These are phyloP conservation scores for Saturnispora besseyi DNA, from an alignment of 805 yeast genomes.

Conservation along the genomic window DNA sequence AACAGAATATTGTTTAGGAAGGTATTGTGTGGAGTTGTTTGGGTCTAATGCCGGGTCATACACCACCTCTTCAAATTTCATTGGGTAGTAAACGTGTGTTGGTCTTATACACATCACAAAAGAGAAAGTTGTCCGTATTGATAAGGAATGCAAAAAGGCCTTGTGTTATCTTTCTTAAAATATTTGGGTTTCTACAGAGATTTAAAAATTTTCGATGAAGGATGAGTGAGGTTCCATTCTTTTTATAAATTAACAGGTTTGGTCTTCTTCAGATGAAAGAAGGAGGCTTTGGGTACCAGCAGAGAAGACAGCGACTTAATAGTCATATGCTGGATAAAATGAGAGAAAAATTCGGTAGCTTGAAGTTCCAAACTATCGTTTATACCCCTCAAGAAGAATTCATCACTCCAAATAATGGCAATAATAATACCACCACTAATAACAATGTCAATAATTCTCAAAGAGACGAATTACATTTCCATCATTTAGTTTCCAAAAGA, in stretches of 20 bases:
- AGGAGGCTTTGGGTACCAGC: neutral
- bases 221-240: neutral
- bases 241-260: neutral
- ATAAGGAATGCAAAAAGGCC: neutral
- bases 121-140: neutral
- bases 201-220: neutral
- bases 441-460: neutral
- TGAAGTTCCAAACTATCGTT: neutral
- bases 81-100: constrained; percentile 4
- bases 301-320: constrained; percentile 2
- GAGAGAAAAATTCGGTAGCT: constrained; percentile 1
- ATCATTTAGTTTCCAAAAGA: neutral
- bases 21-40: constrained; percentile 26
- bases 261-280: neutral
- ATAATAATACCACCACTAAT: neutral
- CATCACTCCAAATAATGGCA: neutral
- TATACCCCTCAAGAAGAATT: neutral
- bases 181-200: neutral
- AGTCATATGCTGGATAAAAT: neutral
- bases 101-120: constrained; percentile 4
- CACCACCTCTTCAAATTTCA: constrained; percentile 19
- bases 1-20: constrained; percentile 25
- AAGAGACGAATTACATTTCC: constrained; percentile 5
- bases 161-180: neutral
- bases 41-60: constrained; percentile 26